Evolutionary conservation across 768 basidiomycete species (phyloP).

Genomic region (Suillus weaverae): DNA sequence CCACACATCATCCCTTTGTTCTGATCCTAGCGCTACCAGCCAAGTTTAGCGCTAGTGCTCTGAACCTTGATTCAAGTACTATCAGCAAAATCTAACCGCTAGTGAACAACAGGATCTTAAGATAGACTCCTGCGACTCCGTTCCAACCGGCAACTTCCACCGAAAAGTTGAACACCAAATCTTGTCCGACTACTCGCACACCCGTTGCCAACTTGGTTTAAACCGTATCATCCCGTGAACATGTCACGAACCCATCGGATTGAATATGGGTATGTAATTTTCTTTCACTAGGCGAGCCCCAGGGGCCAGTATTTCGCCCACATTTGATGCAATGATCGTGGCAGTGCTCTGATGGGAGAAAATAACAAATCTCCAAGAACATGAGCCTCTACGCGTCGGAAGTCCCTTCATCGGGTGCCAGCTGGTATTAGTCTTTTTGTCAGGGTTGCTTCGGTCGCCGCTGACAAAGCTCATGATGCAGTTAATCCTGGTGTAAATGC

Average conservation of each 20-base stretch:
- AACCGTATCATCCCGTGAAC: neutral
- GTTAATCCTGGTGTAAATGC: neutral
- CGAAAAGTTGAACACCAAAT: neutral
- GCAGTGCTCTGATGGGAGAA: neutral
- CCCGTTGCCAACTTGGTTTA: neutral
- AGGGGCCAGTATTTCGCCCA: neutral
- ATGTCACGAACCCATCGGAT: neutral
- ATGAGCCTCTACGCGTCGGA: neutral
- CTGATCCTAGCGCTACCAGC: neutral
- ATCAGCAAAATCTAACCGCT: no score
- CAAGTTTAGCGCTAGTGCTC: neutral
- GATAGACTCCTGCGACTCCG: neutral
- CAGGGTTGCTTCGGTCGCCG: neutral
- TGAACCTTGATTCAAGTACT: neutral
- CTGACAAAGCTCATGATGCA: neutral
- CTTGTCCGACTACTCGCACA: neutral
- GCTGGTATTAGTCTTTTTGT: neutral
- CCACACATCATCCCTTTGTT: neutral
- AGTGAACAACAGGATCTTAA: neutral
- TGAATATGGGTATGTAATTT: neutral
- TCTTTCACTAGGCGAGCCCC: neutral
- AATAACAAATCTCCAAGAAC: neutral
- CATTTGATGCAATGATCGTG: neutral
- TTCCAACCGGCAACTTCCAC: neutral
- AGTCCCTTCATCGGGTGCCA: neutral